Base-by-base conservation (phyloP, 2,329 filamentous ascomycete genomes). In the Phaeosphaeria sp. region DNA sequence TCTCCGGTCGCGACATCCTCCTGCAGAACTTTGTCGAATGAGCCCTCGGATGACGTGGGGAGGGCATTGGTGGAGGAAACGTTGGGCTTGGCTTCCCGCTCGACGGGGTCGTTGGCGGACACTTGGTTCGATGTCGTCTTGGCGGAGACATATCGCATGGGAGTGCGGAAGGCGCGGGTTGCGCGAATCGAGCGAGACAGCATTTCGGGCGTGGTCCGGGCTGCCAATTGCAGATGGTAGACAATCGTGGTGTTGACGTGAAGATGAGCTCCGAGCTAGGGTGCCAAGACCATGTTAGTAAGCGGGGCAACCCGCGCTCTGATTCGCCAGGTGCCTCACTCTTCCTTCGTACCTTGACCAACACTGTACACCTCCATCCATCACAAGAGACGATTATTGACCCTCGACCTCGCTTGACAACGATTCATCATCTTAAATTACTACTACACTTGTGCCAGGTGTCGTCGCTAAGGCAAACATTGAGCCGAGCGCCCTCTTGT, bases 101-200 rank as follows among this genome's bases (percentile, higher is more conserved):
- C 76, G 76, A 84, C 86, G 53, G 83, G 84, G 80, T 88, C 83
- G 77, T 89, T 89, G 75, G 85, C 93, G 0, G 88, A 78, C 7
- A 93, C 83, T 65, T 86, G 86, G 78, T 96, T 91, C 18, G 63
- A 59, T 51, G 65, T 59, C 21, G 70, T 66, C 8, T 63, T 54
- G 17, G 63, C 63, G n/a, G 70, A 61, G 51, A 55, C 57, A 56
- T 67, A 72, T 55, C 44, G 65, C 60, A 49, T 70, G 71, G 69
- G 55, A 22, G 65, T 53, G 55, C 74, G 73, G 55, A 65, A 47
- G 46, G 68, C 61, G 61, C 65, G 66, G 62, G 74, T 69, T 18
- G 66, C 55, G 52, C 68, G 75, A 46, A 74, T 60, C 21, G 68
- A 65, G 46, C 61, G 63, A 22, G 68, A 57, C 52, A 74, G 60